Percentiles rank a stretch among this genome's conserved stretches.
Evolutionary conservation across 108 stramenopile genomes (phyloP).

Genomic region (Conticribra weissflogii): DNA sequence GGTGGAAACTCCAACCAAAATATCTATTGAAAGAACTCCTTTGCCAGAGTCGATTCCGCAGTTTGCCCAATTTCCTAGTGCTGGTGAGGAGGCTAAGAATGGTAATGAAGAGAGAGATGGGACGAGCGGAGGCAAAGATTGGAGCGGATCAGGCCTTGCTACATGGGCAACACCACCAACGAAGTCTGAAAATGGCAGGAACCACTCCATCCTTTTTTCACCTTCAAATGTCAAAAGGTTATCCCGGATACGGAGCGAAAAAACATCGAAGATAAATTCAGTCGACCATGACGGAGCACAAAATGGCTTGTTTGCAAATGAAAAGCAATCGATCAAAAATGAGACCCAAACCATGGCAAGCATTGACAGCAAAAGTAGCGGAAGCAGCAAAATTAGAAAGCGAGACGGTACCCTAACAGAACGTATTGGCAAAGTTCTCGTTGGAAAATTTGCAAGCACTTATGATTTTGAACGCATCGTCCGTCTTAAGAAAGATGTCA

Average conservation of each 20-base stretch:
- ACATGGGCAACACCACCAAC: not conserved
- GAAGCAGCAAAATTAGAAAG: not conserved
- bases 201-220: slow-evolving; percentile 14
- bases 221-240: slow-evolving; percentile 50
- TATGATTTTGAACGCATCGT: slow-evolving; percentile 34
- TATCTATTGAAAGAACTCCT: slow-evolving; percentile 7
- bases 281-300: not conserved
- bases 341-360: not conserved
- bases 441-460: slow-evolving; percentile 16
- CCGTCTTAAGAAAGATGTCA: slow-evolving; percentile 37
- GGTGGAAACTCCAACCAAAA: slow-evolving; percentile 47
- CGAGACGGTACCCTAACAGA: slow-evolving; percentile 7
- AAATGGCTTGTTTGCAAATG: not conserved
- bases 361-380: not conserved
- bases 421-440: slow-evolving; percentile 34
- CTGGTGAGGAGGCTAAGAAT: too few relatives aligned
- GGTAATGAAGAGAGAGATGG: not conserved
- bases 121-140: not conserved
- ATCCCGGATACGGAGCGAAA: not conserved
- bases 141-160: too few relatives aligned
- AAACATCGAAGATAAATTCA: slow-evolving; percentile 2
- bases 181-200: not conserved
- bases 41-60: not conserved
- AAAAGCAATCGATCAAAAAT: slow-evolving; percentile 1
- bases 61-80: not conserved